A percentile compares a stretch with the other conserved stretches of the same genome.
Evolutionary conservation across 2,329 filamentous ascomycete species (phyloP).

Genomic region (Alternaria consortialis): DNA sequence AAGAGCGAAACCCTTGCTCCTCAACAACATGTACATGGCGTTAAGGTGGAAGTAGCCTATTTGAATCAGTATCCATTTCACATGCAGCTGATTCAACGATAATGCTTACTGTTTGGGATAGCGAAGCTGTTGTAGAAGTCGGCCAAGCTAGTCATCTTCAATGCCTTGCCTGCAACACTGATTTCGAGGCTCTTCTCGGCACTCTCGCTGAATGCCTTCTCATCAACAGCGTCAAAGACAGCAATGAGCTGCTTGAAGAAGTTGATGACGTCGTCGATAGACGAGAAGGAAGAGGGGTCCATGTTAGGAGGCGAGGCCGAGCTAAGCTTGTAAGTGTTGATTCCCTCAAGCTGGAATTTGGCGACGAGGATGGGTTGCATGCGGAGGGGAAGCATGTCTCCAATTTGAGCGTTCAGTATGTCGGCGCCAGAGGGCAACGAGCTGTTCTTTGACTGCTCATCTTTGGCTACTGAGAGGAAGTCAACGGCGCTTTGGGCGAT

Average conservation of each 20-base stretch:
- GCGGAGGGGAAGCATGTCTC: constrained; percentile 33
- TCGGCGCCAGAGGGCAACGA: constrained; percentile 24
- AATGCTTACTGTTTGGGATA: constrained; percentile 25
- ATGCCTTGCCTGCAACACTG: constrained; percentile 13
- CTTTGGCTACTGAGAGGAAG: constrained; percentile 28
- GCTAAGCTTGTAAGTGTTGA: constrained; percentile 16
- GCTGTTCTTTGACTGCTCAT: constrained; percentile 23
- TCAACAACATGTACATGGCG: constrained; percentile 35
- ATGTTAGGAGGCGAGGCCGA: constrained; percentile 15
- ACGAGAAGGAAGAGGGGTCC: constrained; percentile 19
- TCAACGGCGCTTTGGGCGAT: constrained; percentile 21
- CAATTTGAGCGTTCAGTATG: constrained; percentile 27
- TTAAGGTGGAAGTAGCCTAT: constrained; percentile 34
- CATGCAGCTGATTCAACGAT: not conserved
- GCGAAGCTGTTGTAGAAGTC: constrained; percentile 27
- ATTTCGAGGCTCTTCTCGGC: constrained; percentile 27
- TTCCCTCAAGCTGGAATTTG: constrained; percentile 23
- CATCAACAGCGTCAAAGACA: constrained; percentile 27
- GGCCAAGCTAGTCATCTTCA: constrained; percentile 24
- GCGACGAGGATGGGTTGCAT: constrained; percentile 28
- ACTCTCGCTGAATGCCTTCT: constrained; percentile 28
- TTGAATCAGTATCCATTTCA: not conserved
- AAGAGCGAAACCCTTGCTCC: constrained; percentile 28
- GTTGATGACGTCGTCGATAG: constrained; percentile 29
- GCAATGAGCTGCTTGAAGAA: constrained; percentile 28